These are phyloP conservation scores for Aspergillus costaricaensis DNA, from an alignment of 2,329 filamentous ascomycete species.

Conservation along the genomic window DNA sequence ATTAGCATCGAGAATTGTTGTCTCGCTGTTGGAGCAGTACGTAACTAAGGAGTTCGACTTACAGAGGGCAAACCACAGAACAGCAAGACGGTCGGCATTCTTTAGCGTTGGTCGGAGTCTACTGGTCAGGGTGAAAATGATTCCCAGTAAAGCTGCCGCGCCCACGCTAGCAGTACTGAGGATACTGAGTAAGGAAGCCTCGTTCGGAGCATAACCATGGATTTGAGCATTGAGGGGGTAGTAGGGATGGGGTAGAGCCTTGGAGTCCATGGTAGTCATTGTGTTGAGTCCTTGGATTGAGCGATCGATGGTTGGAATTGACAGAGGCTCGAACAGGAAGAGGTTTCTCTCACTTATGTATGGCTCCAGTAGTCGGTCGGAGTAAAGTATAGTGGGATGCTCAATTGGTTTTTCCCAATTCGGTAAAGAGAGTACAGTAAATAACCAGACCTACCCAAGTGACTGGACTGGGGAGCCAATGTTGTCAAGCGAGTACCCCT, in stretches of 20 bases:
- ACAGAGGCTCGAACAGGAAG: not conserved
- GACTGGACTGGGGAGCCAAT: not conserved
- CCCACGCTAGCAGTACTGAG: conserved; percentile 61
- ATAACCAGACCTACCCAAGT: not conserved
- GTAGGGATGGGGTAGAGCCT: conserved; percentile 60
- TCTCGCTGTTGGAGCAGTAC: not conserved
- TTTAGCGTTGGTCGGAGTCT: conserved; percentile 56
- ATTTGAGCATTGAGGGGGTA: conserved; percentile 68
- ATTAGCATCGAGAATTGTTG: not conserved
- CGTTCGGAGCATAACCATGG: conserved; percentile 66
- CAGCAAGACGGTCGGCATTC: conserved; percentile 57
- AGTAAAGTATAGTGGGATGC: not conserved
- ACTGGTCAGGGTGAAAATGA: conserved; percentile 58
- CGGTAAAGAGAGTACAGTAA: not conserved
- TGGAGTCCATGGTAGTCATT: conserved; percentile 9
- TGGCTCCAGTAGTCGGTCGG: not conserved
- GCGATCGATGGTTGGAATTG: no score
- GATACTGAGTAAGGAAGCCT: conserved; percentile 60
- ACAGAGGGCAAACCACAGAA: conserved; percentile 77
- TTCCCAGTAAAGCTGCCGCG: conserved; percentile 59
- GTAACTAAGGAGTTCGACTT: conserved; percentile 24
- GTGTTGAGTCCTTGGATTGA: not conserved
- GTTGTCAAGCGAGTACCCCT: not conserved
- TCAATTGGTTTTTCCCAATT: not conserved
- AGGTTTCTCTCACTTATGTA: not conserved